These are phyloP conservation scores for Microcera coccophila DNA, from an alignment of 2,329 filamentous ascomycete species.

Conservation along the genomic window DNA sequence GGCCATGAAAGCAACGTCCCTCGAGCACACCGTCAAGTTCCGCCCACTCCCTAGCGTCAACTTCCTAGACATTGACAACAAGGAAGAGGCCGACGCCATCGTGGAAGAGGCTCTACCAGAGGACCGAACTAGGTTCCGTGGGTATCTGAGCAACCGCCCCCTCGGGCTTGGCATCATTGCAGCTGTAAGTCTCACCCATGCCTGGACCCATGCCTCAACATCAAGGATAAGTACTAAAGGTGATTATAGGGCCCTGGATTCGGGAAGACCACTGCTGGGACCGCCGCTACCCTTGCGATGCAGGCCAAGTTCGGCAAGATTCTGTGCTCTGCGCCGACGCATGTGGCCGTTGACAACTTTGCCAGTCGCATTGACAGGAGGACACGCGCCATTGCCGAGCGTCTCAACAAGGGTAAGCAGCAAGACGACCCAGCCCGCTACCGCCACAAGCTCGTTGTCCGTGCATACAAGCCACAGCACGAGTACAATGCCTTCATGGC, in stretches of 20 bases:
- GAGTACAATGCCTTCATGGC: constrained; percentile 6
- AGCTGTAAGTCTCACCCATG: constrained; percentile 9
- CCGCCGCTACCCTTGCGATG: constrained; percentile 9
- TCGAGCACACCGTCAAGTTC: too few relatives aligned
- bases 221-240: background rate
- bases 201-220: background rate
- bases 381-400: background rate
- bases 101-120: background rate
- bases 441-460: constrained; percentile 5
- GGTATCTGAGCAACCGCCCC: constrained; percentile 8
- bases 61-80: background rate
- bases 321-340: constrained; percentile 11
- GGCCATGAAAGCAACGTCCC: background rate
- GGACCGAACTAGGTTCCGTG: constrained; percentile 8
- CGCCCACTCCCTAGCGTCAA: constrained; percentile 4
- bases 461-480: background rate
- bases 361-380: constrained; percentile 3
- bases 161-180: constrained; percentile 13
- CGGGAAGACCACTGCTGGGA: constrained; percentile 11
- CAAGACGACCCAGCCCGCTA: background rate
- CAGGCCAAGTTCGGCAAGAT: constrained; percentile 4
- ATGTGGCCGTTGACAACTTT: constrained; percentile 17
- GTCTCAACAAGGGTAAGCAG: background rate
- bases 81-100: constrained; percentile 1
- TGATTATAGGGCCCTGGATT: constrained; percentile 6